Evolutionary conservation across 192 early-diverging fungal species (phyloP).

Genomic region (Diversispora epigaea): DNA sequence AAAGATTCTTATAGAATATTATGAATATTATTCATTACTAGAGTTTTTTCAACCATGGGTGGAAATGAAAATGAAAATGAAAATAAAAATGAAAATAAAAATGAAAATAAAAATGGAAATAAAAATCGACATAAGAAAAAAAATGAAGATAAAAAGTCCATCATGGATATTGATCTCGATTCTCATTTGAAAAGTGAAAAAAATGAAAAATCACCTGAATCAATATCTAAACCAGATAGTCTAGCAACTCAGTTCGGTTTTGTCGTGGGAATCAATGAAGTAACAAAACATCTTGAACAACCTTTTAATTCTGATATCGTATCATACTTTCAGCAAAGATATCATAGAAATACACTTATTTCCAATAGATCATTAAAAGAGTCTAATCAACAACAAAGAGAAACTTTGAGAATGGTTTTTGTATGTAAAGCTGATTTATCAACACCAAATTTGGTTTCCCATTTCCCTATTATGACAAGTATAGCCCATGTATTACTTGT

Average conservation of each 20-base stretch:
- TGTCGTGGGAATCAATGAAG: conserved; percentile 25
- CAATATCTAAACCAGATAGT: background rate
- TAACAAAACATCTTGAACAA: conserved; percentile 24
- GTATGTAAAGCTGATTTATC: conserved; percentile 22
- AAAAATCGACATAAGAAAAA: too few species aligned
- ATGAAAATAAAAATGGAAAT: too few species aligned
- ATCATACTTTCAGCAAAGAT: background rate
- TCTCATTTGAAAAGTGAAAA: too few species aligned
- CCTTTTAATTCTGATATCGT: background rate
- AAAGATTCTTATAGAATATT: background rate
- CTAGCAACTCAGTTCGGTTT: background rate
- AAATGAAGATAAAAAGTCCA: too few species aligned
- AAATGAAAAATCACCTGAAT: background rate
- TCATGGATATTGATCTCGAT: too few species aligned
- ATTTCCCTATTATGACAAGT: conserved; percentile 15
- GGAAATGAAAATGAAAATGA: too few species aligned
- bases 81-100: too few species aligned
- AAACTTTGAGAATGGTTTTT: conserved; percentile 17
- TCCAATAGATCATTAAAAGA: background rate
- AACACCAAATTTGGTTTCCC: background rate
- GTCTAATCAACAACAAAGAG: background rate
- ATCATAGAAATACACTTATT: background rate
- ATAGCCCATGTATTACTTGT: conserved; percentile 29
- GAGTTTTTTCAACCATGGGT: background rate
- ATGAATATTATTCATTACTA: background rate